Percentiles rank a stretch among this genome's conserved stretches.
Conservation (phyloP, 805 yeast species). For the Isabelozyma pseudorhagii region DNA sequence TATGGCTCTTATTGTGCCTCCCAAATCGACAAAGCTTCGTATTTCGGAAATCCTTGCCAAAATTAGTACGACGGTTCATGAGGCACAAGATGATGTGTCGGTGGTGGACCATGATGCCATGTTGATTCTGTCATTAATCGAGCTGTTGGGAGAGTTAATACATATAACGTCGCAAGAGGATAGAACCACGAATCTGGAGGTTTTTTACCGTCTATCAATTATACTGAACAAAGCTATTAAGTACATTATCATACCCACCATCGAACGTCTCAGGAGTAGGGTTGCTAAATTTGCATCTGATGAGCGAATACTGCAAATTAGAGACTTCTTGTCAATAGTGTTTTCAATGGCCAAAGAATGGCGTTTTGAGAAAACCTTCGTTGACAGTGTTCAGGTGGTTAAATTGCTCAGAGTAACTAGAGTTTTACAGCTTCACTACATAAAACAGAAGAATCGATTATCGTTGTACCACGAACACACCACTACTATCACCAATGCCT, state of each 20-base stretch:
- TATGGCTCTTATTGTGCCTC: not conserved
- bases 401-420: not conserved
- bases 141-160: not conserved
- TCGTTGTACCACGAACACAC: not conserved
- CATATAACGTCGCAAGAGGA: not conserved
- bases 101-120: not conserved
- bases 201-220: not conserved
- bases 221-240: too few relatives aligned
- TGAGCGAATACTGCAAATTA: not conserved
- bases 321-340: not conserved
- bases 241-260: too few relatives aligned
- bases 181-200: not conserved
- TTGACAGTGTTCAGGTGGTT: not conserved
- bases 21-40: too few relatives aligned
- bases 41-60: not conserved
- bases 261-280: too few relatives aligned
- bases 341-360: not conserved
- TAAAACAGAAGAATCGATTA: not conserved
- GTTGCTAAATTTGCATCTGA: too few relatives aligned
- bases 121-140: not conserved
- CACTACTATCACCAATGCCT: not conserved
- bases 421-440: not conserved
- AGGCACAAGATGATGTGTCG: not conserved
- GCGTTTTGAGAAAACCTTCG: not conserved
- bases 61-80: not conserved